Conservation (phyloP, 768 basidiomycete species). For the Mycena chlorophos region DNA sequence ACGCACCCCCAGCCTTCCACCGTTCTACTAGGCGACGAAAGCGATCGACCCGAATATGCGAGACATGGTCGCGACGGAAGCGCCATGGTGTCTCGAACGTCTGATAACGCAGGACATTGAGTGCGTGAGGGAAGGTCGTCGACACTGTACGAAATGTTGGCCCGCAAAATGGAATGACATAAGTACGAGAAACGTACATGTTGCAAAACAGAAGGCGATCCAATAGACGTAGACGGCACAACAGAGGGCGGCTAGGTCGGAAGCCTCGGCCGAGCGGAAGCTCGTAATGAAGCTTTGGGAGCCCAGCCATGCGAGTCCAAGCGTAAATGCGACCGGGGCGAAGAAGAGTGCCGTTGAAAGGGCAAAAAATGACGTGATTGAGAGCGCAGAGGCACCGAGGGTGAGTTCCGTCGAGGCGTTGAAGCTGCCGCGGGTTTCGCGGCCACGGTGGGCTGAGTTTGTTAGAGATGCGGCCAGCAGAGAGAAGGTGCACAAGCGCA, state of each 20-base stretch:
- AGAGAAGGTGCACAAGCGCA: background rate
- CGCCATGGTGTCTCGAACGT: constrained; percentile 1
- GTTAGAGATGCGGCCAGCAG: background rate
- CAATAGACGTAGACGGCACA: background rate
- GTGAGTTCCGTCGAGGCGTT: background rate
- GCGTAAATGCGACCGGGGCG: background rate
- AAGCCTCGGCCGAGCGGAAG: background rate
- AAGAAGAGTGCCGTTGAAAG: background rate
- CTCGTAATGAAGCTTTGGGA: background rate
- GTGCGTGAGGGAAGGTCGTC: background rate
- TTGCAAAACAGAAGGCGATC: background rate
- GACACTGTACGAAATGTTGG: background rate
- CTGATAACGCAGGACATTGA: background rate
- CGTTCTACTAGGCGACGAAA: background rate
- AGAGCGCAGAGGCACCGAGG: background rate
- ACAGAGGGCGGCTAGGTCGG: background rate
- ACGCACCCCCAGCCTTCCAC: no score
- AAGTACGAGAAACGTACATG: background rate
- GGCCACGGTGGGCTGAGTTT: constrained; percentile 1
- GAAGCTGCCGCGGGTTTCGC: background rate
- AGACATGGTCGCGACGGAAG: constrained; percentile 1
- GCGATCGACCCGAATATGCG: constrained; percentile 3
- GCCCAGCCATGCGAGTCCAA: background rate
- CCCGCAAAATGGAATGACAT: background rate
- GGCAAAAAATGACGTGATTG: background rate